These are phyloP conservation scores for Cryptococcus floricola DNA, from an alignment of 1,284 basidiomycete species.

Conservation along the genomic window DNA sequence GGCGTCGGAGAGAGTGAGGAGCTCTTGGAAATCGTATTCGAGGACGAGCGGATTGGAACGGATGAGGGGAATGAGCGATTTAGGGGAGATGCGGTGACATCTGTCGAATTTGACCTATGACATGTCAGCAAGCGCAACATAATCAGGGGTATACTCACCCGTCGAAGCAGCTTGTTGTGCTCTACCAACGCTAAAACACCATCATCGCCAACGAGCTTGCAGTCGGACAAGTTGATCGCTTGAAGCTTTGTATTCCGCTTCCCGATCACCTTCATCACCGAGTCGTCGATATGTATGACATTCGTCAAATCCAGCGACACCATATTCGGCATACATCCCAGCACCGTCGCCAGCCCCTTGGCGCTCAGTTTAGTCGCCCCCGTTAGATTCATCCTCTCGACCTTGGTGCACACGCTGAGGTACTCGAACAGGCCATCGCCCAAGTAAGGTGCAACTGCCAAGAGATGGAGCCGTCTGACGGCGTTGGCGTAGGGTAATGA, in stretches of 20 bases:
- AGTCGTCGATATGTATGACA: constrained; percentile 65
- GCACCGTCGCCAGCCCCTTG: constrained; percentile 62
- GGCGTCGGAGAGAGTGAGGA: constrained; percentile 70
- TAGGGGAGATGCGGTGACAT: constrained; percentile 71
- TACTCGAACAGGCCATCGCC: constrained; percentile 72
- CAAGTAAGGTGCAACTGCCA: constrained; percentile 66
- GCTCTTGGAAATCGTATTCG: constrained; percentile 88
- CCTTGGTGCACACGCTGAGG: constrained; percentile 70
- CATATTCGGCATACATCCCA: constrained; percentile 68
- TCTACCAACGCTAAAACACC: constrained; percentile 73
- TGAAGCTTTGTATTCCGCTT: constrained; percentile 71
- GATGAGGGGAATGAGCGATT: constrained; percentile 74
- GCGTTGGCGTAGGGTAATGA: constrained; percentile 86
- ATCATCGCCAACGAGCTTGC: constrained; percentile 72
- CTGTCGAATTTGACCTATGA: constrained; percentile 75
- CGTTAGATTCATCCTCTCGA: constrained; percentile 89
- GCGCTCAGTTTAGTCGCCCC: constrained; percentile 73
- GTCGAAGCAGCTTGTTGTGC: constrained; percentile 69
- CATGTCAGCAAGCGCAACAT: background rate
- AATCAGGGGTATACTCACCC: constrained; percentile 41
- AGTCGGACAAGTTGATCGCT: constrained; percentile 86
- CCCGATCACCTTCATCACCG: constrained; percentile 68
- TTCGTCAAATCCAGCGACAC: constrained; percentile 85
- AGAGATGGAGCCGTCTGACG: constrained; percentile 87
- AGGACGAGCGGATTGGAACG: constrained; percentile 78